phyloP scores from a whole-genome alignment of 257 asterid species.

The Salvia rosmarinus region DNA sequence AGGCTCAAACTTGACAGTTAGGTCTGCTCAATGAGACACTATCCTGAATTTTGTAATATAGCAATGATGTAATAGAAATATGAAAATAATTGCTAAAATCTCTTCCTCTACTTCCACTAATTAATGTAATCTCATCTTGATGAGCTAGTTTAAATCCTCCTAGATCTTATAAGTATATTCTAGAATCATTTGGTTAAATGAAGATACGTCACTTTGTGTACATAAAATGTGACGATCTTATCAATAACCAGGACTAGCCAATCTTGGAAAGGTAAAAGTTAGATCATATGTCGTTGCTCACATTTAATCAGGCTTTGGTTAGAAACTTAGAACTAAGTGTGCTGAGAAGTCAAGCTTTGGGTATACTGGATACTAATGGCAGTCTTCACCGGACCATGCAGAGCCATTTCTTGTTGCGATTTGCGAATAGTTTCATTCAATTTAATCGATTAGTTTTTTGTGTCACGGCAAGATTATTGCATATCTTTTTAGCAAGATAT shows the following conservation, averaged over 20 bases:
- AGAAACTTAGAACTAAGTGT: background rate
- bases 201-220: background rate
- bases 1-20: background rate
- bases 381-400: background rate
- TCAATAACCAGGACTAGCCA: background rate
- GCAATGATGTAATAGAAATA: slow-evolving; percentile 6
- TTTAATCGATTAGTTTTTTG: background rate
- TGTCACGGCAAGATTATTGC: background rate
- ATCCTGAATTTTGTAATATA: background rate
- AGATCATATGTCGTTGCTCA: background rate
- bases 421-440: slow-evolving; percentile 18
- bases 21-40: background rate
- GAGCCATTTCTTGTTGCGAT: background rate
- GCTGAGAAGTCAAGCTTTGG: background rate
- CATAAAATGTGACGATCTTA: background rate
- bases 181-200: background rate
- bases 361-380: background rate
- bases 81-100: background rate
- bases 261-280: background rate
- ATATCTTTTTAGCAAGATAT: background rate
- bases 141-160: background rate
- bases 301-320: background rate
- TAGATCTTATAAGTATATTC: slow-evolving; percentile 2
- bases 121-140: slow-evolving; percentile 2
- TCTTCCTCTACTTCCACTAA: background rate